These are phyloP conservation scores for Botrytis byssoidea DNA, from an alignment of 2,329 filamentous ascomycete species.

Conservation along the genomic window DNA sequence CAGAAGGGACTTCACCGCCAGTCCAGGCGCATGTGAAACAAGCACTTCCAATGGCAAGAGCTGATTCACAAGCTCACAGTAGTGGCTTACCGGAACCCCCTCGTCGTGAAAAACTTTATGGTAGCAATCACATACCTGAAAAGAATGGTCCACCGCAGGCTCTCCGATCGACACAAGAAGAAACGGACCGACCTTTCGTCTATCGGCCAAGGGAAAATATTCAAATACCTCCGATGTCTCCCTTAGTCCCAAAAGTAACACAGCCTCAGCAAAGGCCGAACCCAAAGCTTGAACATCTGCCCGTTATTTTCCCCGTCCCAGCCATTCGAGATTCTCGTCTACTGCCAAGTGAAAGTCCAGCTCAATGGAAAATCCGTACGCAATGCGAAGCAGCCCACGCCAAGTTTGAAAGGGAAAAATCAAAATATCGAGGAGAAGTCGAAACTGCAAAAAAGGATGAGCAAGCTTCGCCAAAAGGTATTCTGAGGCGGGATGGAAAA, in stretches of 20 bases:
- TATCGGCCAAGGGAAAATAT: neutral
- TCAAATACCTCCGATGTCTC: neutral
- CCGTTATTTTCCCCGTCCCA: neutral
- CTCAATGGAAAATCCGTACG: slow-evolving; percentile 3
- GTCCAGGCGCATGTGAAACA: neutral
- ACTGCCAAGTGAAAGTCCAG: neutral
- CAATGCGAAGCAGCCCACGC: neutral
- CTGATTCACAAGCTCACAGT: neutral
- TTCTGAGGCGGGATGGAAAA: neutral
- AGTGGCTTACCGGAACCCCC: neutral
- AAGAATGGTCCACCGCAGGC: neutral
- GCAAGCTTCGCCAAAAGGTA: neutral
- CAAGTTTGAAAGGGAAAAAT: neutral
- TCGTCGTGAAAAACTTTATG: neutral
- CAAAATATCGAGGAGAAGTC: neutral
- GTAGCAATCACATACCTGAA: no score
- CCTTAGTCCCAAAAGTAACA: neutral
- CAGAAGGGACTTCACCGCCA: neutral
- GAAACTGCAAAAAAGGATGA: neutral
- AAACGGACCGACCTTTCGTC: neutral
- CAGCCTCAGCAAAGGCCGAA: neutral
- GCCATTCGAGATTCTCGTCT: neutral
- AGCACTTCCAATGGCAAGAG: neutral
- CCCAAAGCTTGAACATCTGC: neutral
- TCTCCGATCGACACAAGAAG: neutral